phyloP scores from a whole-genome alignment of 257 asterid genomes.

The Capsicum chinense region DNA sequence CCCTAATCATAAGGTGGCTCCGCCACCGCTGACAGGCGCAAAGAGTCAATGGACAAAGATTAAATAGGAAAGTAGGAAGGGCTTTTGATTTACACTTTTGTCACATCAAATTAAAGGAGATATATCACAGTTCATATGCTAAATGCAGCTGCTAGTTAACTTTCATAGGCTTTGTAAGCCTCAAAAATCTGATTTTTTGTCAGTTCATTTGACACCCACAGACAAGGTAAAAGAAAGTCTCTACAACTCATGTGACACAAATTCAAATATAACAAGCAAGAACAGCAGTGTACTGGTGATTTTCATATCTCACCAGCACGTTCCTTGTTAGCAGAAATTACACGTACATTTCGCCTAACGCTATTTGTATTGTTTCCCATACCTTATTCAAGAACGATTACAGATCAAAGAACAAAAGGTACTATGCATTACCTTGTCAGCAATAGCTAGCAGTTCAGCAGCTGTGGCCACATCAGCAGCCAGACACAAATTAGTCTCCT shows the following conservation, averaged over 20 bases:
- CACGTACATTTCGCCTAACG: background rate
- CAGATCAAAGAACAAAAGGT: background rate
- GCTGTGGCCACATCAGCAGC: conserved; percentile 98
- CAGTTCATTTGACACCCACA: background rate
- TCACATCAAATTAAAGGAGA: background rate
- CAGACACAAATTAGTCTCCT: conserved; percentile 84
- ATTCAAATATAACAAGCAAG: background rate
- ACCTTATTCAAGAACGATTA: background rate
- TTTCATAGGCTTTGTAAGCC: background rate
- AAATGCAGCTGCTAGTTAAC: background rate
- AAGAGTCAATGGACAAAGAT: background rate
- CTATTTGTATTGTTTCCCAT: background rate
- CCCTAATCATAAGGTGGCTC: too few relatives aligned
- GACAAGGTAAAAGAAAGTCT: conserved; percentile 1
- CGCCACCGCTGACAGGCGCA: background rate
- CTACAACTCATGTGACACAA: background rate
- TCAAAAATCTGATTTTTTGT: background rate
- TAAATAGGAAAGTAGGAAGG: background rate
- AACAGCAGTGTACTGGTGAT: background rate
- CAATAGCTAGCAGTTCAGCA: conserved; percentile 85
- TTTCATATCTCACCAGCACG: background rate
- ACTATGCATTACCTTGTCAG: conserved; percentile 69
- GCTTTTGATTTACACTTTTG: background rate
- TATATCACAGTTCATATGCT: background rate
- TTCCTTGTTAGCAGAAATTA: background rate